Evolutionary conservation across 345 rosid genomes (phyloP).

Genomic region (Kandelia obovata): DNA sequence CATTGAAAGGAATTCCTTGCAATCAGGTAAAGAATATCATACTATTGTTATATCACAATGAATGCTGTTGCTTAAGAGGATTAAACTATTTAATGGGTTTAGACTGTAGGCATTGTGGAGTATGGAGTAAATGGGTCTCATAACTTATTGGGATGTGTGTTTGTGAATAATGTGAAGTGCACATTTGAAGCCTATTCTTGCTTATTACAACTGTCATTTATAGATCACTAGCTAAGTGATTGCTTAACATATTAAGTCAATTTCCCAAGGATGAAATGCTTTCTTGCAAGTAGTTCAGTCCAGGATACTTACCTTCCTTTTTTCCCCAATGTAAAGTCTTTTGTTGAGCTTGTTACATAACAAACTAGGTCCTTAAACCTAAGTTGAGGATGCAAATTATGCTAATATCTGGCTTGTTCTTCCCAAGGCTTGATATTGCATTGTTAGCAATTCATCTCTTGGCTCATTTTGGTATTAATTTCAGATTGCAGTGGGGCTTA

Average conservation of each 20-base stretch:
- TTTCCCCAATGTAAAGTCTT: neutral
- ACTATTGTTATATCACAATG: neutral
- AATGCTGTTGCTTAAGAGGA: neutral
- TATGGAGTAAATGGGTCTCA: too few species aligned
- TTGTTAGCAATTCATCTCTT: neutral
- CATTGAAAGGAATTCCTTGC: conserved; percentile 73
- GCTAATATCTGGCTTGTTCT: too few species aligned
- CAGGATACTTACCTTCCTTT: neutral
- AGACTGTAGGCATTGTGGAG: neutral
- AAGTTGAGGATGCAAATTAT: too few species aligned
- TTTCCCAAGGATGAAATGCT: neutral
- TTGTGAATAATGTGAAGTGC: too few species aligned
- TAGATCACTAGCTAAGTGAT: neutral
- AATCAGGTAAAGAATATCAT: conserved; percentile 55
- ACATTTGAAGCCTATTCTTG: neutral
- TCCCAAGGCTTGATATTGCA: neutral
- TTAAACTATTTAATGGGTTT: neutral
- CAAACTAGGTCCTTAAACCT: neutral
- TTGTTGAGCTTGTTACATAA: neutral
- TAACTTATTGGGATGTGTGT: too few species aligned
- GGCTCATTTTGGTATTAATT: conserved; percentile 17
- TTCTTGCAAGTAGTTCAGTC: neutral
- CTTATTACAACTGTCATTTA: neutral
- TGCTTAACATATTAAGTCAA: neutral
- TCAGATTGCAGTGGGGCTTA: conserved; percentile 93